Base-by-base conservation (phyloP, 2,329 filamentous ascomycete species). In the Whalleya microplaca region DNA sequence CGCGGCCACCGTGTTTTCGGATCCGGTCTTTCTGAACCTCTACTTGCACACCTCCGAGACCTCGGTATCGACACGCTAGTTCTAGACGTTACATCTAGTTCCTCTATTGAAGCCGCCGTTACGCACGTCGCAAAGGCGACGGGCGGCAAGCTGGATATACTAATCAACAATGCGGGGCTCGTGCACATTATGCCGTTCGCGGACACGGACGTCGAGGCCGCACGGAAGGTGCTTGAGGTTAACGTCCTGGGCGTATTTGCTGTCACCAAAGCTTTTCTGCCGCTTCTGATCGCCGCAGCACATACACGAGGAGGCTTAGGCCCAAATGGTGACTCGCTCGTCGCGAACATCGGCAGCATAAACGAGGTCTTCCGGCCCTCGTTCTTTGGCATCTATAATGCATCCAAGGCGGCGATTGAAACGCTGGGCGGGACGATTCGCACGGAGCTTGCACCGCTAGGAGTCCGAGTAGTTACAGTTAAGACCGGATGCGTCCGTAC, bases 1-100 rank as follows among this genome's bases (percentile, higher is more conserved):
- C 65, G 62, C 19, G 72, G 72, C 12, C 64, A 71, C 19, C 68
- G 67, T 6, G 75, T 79, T 43, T 74, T 76, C 55, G 75, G 74
- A 2, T 75, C 75, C 1, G 70, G 23, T 27, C 70, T 6, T 73
- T 76, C 9, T 65, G 64, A 37, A 18, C 53, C 0, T 20, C 64
- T n/a, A 76, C 67, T 73, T 51, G 49, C 60, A 5, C 27, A 64
- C 4, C 67, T 72, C 20, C 61, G 51, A 6, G 42, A 67, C 1
- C 53, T 58, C 1, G 67, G 67, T 21, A 65, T 73, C 18, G 67
- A 69, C 18, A 56, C 68, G 6, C 54, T 75, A 0, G 42, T 41
- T 2, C 64, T 75, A 4, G 71, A 74, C 23, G 66, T 71, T 7
- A 66, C 64, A 1, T 68, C 66, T 2, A 14, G 42, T 2, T 19